A percentile compares a stretch with the other conserved stretches of the same genome.
Conservation (phyloP, 345 rosid genomes). For the Crucihimalaya himalaica region DNA sequence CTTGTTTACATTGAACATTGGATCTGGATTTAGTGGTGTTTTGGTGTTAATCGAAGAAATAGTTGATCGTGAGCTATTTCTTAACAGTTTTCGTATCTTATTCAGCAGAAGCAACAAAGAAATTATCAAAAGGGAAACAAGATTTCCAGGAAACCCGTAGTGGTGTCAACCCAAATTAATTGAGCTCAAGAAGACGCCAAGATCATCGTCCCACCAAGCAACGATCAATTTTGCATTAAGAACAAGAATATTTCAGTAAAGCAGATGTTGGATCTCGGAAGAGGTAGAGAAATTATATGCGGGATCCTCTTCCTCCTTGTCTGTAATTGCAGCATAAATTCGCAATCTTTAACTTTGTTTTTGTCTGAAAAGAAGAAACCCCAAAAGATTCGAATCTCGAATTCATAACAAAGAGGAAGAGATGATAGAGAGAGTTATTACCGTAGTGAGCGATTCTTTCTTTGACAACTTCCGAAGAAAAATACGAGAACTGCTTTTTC, state of each 20-base stretch:
- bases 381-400: not conserved
- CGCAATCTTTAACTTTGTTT: not conserved
- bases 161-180: slow-evolving; percentile 1
- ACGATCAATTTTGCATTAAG: not conserved
- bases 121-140: too few relatives aligned
- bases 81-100: too few relatives aligned
- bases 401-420: slow-evolving; percentile 4
- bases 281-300: too few relatives aligned
- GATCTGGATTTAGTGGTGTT: too few relatives aligned
- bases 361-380: too few relatives aligned
- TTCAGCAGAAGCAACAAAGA: not conserved
- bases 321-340: not conserved
- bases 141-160: too few relatives aligned
- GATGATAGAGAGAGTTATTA: not conserved
- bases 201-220: not conserved
- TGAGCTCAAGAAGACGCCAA: not conserved
- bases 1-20: too few relatives aligned
- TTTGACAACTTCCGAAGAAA: slow-evolving; percentile 6
- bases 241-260: not conserved
- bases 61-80: too few relatives aligned
- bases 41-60: too few relatives aligned
- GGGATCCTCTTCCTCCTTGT: not conserved
- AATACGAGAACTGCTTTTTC: not conserved
- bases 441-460: slow-evolving; percentile 16
- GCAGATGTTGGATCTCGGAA: not conserved